These are phyloP conservation scores for Glutinoglossum americanum DNA, from an alignment of 495 filamentous ascomycete genomes.

Conservation along the genomic window DNA sequence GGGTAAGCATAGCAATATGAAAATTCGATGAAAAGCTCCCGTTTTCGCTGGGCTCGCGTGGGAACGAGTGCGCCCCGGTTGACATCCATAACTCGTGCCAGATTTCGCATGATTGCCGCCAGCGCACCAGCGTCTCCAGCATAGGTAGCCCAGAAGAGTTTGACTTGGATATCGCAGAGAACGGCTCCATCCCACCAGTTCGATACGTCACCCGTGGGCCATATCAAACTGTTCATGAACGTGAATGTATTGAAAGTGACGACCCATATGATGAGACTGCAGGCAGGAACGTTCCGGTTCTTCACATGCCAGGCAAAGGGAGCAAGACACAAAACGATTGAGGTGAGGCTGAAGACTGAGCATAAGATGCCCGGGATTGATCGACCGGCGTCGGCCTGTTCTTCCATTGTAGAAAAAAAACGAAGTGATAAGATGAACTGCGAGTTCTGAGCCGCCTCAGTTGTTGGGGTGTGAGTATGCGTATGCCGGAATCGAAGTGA, in stretches of 20 bases:
- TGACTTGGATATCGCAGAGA: constrained; percentile 68
- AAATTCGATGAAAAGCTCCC: constrained; percentile 34
- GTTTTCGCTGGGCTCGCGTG: constrained; percentile 28
- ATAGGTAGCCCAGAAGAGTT: constrained; percentile 38
- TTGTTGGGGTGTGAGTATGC: neutral
- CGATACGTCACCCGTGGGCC: constrained; percentile 46
- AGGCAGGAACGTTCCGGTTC: constrained; percentile 38
- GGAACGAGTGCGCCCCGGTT: constrained; percentile 31
- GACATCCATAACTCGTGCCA: constrained; percentile 50
- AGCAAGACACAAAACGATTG: constrained; percentile 32
- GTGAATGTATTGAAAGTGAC: constrained; percentile 42
- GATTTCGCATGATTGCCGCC: constrained; percentile 48
- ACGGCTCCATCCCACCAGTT: constrained; percentile 52
- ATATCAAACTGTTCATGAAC: constrained; percentile 60
- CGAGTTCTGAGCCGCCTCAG: neutral
- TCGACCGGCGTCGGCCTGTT: neutral
- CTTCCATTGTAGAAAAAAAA: neutral
- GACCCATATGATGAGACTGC: constrained; percentile 40
- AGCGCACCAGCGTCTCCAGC: constrained; percentile 40
- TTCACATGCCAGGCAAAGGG: constrained; percentile 32
- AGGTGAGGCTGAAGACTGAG: constrained; percentile 30
- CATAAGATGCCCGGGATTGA: constrained; percentile 12
- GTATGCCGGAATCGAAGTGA: neutral
- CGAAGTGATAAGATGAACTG: neutral
- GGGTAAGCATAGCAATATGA: constrained; percentile 51